Evolutionary conservation across 352 stramenopile species (phyloP), one percentile per base, ranked within the genome.

Genomic region (Globisporangium recalcitrans): DNA sequence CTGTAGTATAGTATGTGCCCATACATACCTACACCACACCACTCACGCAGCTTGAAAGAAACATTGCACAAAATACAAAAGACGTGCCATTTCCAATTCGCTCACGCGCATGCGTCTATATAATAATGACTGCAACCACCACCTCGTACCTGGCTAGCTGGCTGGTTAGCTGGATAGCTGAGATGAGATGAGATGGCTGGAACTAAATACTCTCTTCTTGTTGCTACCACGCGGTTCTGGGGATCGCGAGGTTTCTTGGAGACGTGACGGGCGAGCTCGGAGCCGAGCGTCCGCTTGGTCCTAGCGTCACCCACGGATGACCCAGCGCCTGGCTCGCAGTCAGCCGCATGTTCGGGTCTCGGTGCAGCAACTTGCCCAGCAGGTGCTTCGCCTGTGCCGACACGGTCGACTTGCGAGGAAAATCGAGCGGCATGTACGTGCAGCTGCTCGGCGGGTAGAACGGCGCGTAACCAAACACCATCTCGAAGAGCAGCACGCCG

Each of bases 291-390:
- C 72, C 69, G 24, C 55, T 60, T 10, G 63, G 36, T 21, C 62
- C 68, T 10, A 74, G 62, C 21, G 74, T 79, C 58, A 97, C 80
- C 89, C 88, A 98, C 8, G 87, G 78, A 62, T 98, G 91, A 6
- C 71, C 64, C 8, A 97, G 73, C 0, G 91, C 85, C 52, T 95
- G 74, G 19, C 75, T 73, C 2, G 89, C 89, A 4, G 87, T 96
- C 29, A 95, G 71, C 16, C 91, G 82, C 56, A 75, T 67, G 22
- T 68, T 60, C 24, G 86, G 90, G 54, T 96, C 77, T 52, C 75
- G 75, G 19, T 87, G 78, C 52, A 97, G 44, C n/a, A 97, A 67
- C 26, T 68, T 65, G 22, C 44, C 42, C 22, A 97, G 69, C 22
- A 97, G 69, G 31, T 96, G 73, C 58, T 89, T 91, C 46, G 75